A percentile compares a stretch with the other conserved stretches of the same genome.
Conservation (phyloP, 2,329 filamentous ascomycete genomes). For the Ophioceras dolichostomum region DNA sequence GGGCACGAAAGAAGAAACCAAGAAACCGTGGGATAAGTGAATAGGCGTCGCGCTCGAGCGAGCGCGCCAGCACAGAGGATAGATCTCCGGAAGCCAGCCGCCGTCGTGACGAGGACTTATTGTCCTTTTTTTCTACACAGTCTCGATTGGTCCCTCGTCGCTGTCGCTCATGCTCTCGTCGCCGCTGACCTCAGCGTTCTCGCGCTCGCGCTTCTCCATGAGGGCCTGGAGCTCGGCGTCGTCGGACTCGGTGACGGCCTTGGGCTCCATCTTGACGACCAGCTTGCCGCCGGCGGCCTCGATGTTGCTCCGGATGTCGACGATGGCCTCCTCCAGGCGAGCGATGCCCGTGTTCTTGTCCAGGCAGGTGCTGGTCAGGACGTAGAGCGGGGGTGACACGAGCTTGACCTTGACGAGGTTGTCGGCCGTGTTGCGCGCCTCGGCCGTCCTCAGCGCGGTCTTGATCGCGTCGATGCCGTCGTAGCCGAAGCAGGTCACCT, state of each 20-base stretch:
- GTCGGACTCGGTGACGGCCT: conserved; percentile 97
- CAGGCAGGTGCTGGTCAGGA: conserved; percentile 87
- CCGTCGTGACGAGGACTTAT: neutral
- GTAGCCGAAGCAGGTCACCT: conserved; percentile 91
- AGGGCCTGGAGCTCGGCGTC: conserved; percentile 93
- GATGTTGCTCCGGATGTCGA: conserved; percentile 75
- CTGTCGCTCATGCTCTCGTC: conserved; percentile 95
- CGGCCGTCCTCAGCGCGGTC: conserved; percentile 77
- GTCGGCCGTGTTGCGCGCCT: conserved; percentile 83
- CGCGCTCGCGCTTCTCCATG: conserved; percentile 97
- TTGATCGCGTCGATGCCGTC: conserved; percentile 99
- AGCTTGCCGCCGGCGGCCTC: conserved; percentile 65
- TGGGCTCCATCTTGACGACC: conserved; percentile 94
- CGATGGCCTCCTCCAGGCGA: conserved; percentile 77
- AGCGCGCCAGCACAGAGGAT: no score
- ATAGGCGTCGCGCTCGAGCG: no score
- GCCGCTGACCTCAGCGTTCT: conserved; percentile 95
- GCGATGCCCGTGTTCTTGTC: conserved; percentile 84
- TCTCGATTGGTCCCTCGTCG: conserved; percentile 67
- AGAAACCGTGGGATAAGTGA: no score
- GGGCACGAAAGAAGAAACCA: no score
- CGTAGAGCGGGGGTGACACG: conserved; percentile 94
- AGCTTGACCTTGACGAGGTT: conserved; percentile 97
- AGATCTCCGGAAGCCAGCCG: no score
- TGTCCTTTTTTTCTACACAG: conserved; percentile 21